Base-by-base conservation (phyloP, 768 basidiomycete genomes). In the Mycena amicta region DNA sequence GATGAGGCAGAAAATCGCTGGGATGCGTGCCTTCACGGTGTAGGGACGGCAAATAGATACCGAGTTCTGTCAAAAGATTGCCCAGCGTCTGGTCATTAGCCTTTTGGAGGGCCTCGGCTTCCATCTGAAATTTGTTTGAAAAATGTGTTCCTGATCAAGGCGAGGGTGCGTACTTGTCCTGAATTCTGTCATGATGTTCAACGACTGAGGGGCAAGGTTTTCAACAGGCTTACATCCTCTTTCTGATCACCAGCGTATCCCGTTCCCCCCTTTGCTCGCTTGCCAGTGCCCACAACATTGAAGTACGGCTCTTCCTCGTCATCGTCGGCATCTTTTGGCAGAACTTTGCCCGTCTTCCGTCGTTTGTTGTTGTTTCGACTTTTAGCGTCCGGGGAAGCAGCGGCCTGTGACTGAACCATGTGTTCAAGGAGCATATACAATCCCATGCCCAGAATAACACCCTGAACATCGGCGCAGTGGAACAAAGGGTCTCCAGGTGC, bases 1-100 rank as follows among this genome's bases (percentile, higher is more conserved):
- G 95, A 67, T 94, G 92, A n/a, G 90, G 88, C 66, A 94, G 82
- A 67, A 92, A 95, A 75, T 98, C 95, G 63, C 92, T 93, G 2
- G 93, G 84, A 37, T 87, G 87, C 16, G 93, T 93, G 12, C 85
- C 88, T 20, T 77, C 73, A 49, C 95, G 85, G 63, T 89, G 83
- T 11, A 93, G 74, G 37, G 88, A 89, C 0, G 95, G 95, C 11
- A 98, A 83, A 70, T 88, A 98, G 2, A 85, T 77, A n/a, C 92
- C 86, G 52, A 97, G 87, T 55, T 82, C 80, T 3, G 76, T 74
- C 40, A 98, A 80, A 23, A 95, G 75, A 2, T 76, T 74, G 16
- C 86, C 86, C 6, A 95, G 85, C 64, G 80, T 87, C 66, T 83
- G 82, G 64, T 98, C 95, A 66, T 90, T 90, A 13, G 71, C 71